Evolutionary conservation across 345 rosid species (phyloP), one percentile per base, ranked within the genome.

Genomic region (Lumnitzera racemosa): DNA sequence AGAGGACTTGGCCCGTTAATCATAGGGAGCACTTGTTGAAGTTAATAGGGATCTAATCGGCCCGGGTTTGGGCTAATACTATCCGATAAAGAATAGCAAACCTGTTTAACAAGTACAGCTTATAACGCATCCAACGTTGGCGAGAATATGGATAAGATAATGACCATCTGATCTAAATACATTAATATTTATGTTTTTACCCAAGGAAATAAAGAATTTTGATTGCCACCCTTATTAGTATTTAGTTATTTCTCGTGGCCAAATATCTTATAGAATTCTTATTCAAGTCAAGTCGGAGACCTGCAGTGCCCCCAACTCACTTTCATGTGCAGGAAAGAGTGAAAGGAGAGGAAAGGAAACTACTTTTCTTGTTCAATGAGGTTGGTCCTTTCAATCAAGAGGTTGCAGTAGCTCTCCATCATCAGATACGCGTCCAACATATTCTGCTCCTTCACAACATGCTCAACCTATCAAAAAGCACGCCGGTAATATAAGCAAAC

Each of bases 391-490:
- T 87, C 98, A 20, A 71, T 31, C 74, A 89, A 29, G 27, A 89
- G 79, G 76, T 82, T 74, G 66, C 78, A 82, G 63, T 82, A 85
- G 48, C 81, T 75, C 57, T 92, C 92, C 66, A 85, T 62, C 80
- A 87, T 75, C 61, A 56, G 62, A 68, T 74, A 83, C 24, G 72
- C 96, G 59, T 87, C 96, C 55, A 89, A 61, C 75, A 78, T 78
- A 59, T 81, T 81, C 61, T 85, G 96, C 56, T 85, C 94, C 73
- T 75, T 85, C 46, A 87, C 72, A 63, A 85, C 85, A 27, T 72
- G 79, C 69, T 86, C 94, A 49, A 78, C 87, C 89, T 86, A 74
- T 53, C 31, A 52, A 65, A 57, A 14, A 47, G 11, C 24, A 53
- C 31, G 47, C 24, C 63, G 5, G 24, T 60, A 52, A 54, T 23